Base-by-base conservation (phyloP, 164 flowering plant species). In the Cinnamomum micranthum region DNA sequence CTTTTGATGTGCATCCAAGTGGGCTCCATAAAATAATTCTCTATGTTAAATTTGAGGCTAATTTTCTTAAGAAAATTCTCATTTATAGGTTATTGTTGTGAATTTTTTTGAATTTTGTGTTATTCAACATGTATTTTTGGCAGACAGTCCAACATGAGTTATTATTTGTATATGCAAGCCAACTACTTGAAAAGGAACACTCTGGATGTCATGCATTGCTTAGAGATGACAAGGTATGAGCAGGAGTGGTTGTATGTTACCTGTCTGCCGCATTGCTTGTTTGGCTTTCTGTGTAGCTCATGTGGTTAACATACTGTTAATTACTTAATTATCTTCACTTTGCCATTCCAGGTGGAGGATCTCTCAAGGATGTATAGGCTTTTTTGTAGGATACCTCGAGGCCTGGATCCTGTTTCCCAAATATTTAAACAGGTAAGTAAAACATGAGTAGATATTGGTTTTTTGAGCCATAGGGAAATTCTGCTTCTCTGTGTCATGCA, bases 151-250 rank as follows among this genome's bases (percentile, higher is more conserved):
- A 80, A 77, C 50, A 82, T n/a, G 85, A 80, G 66, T 70, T 82
- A 71, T 62, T 82, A 31, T 65, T 15, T 52, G 81, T 80, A 33
- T 80, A 85, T 88, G 86, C 87, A 79, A 86, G 65, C 84, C 94
- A 89, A 80, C 81, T 95, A 55, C 91, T 93, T 72, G 95, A 93
- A 69, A 93, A 93, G 78, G 99, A 93, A 82, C 87, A 89, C 74
- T 93, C 99, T 78, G 99, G 97, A 77, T 95, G 97, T 74, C 91
- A 82, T 84, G 94, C 90, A 2, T 85, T 95, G 81, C 94, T 95
- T 17, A 83, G 91, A 86, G 95, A 91, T 87, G 95, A 91, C 80
- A 93, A 93, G 95, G 98, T 91, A 70, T 63, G 6, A 41, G 5
- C 25, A 11, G 31, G 22, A 17, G 12, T 11, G 19, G 13, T 55